Evolutionary conservation across 192 early-diverging fungal species (phyloP).

Genomic region (Podila horticola): DNA sequence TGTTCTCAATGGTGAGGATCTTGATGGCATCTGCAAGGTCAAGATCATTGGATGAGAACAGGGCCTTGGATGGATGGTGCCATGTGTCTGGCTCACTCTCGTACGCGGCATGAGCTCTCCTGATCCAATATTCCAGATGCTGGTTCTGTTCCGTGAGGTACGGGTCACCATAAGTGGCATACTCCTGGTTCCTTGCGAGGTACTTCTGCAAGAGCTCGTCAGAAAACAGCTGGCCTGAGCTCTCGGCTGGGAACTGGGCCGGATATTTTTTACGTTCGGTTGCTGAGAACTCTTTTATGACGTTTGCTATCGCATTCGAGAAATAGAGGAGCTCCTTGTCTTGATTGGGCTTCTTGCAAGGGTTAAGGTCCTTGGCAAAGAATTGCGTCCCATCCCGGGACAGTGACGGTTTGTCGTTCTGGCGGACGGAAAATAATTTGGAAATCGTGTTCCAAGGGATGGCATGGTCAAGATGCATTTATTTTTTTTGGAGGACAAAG

Average conservation of each 20-base stretch:
- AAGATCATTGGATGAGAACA: not conserved
- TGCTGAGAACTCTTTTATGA: conserved; percentile 12
- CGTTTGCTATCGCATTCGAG: conserved; percentile 16
- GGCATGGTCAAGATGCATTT: conserved; percentile 20
- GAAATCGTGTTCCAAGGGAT: conserved; percentile 20
- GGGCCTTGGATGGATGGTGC: not conserved
- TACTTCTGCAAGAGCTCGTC: conserved; percentile 12
- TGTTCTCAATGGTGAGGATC: conserved; percentile 17
- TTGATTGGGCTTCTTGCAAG: conserved; percentile 6
- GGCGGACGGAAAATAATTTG: conserved; percentile 11
- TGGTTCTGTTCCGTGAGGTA: conserved; percentile 19
- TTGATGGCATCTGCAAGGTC: conserved; percentile 15
- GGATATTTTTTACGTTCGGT: conserved; percentile 25
- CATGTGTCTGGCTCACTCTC: not conserved
- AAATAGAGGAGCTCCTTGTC: conserved; percentile 12
- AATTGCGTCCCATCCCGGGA: not conserved
- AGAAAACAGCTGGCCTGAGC: conserved; percentile 3
- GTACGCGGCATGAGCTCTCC: not conserved
- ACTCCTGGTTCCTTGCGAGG: not conserved
- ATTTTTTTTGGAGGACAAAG: conserved; percentile 1
- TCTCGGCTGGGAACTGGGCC: conserved; percentile 8
- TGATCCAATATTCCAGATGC: conserved; percentile 13
- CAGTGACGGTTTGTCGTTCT: conserved; percentile 5
- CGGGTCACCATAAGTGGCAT: not conserved
- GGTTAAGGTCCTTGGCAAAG: conserved; percentile 4